A percentile compares a stretch with the other conserved stretches of the same genome.
These are phyloP conservation scores for Gynostemma pentaphyllum DNA, from an alignment of 306 rosid species.

Conservation along the genomic window DNA sequence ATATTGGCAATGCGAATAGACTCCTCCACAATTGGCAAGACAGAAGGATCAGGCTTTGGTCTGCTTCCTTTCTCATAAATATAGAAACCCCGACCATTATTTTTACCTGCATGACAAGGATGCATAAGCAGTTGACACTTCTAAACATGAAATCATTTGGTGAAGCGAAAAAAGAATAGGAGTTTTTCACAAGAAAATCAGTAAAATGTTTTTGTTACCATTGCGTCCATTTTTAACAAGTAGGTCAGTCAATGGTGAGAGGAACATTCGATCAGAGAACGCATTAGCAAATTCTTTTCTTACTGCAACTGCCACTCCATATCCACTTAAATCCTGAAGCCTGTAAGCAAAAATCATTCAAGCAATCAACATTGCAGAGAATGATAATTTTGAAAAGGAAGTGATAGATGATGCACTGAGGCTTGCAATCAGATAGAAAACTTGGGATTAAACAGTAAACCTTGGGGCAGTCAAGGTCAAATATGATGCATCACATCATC, in stretches of 20 bases:
- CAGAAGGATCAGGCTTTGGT: conserved; percentile 72
- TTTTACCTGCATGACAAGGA: conserved; percentile 44
- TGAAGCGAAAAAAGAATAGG: neutral
- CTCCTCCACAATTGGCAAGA: conserved; percentile 62
- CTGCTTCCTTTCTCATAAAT: conserved; percentile 66
- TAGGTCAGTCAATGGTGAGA: conserved; percentile 54
- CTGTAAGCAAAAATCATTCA: conserved; percentile 42
- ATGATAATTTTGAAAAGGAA: neutral
- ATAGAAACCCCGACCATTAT: conserved; percentile 86
- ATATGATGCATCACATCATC: neutral
- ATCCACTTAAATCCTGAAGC: conserved; percentile 88
- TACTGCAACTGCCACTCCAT: conserved; percentile 63
- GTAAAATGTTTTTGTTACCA: conserved; percentile 32
- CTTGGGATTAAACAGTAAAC: neutral
- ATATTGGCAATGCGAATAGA: conserved; percentile 50
- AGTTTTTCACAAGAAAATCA: neutral
- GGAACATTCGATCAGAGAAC: conserved; percentile 54
- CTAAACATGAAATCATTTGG: neutral
- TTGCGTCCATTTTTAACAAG: conserved; percentile 68
- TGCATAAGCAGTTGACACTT: neutral
- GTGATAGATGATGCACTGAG: no score
- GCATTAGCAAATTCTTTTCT: conserved; percentile 43
- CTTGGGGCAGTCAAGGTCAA: neutral
- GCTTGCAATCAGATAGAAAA: neutral
- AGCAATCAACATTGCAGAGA: neutral